Evolutionary conservation across 1,284 basidiomycete species (phyloP).

Genomic region (Ustilago nuda): DNA sequence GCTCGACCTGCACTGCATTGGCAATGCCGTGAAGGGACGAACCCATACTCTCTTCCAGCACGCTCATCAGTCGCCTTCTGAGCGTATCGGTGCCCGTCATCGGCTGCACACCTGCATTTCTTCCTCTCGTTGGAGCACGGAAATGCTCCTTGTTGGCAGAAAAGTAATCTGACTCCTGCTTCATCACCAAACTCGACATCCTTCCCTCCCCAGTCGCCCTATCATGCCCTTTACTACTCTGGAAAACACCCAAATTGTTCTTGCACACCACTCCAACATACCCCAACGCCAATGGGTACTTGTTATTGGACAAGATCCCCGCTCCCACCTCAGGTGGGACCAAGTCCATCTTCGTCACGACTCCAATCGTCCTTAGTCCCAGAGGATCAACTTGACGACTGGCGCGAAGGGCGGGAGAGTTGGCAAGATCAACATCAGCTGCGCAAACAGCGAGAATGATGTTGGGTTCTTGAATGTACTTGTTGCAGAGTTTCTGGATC

Average conservation of each 20-base stretch:
- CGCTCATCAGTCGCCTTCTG: conserved; percentile 89
- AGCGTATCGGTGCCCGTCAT: conserved; percentile 91
- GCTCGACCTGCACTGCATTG: conserved; percentile 94
- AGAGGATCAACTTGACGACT: conserved; percentile 93
- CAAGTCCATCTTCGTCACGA: conserved; percentile 99
- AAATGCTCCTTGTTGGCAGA: conserved; percentile 79
- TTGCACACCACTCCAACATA: conserved; percentile 94
- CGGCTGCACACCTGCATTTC: conserved; percentile 71
- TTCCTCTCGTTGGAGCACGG: conserved; percentile 70
- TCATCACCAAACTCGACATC: conserved; percentile 74
- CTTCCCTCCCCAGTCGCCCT: conserved; percentile 48
- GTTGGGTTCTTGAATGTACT: conserved; percentile 97
- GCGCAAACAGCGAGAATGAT: conserved; percentile 98
- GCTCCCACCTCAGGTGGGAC: conserved; percentile 87
- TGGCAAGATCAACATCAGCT: conserved; percentile 97
- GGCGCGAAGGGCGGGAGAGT: conserved; percentile 93
- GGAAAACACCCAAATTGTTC: conserved; percentile 52
- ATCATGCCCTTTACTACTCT: conserved; percentile 55
- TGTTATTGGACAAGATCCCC: conserved; percentile 84
- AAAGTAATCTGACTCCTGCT: conserved; percentile 86
- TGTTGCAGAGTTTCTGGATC: conserved; percentile 88
- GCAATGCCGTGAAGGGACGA: conserved; percentile 93
- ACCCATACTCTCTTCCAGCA: conserved; percentile 96
- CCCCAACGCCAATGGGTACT: conserved; percentile 96
- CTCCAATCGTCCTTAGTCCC: conserved; percentile 93